Conservation (phyloP, 495 filamentous ascomycete species). For the Baudoinia panamericana region DNA sequence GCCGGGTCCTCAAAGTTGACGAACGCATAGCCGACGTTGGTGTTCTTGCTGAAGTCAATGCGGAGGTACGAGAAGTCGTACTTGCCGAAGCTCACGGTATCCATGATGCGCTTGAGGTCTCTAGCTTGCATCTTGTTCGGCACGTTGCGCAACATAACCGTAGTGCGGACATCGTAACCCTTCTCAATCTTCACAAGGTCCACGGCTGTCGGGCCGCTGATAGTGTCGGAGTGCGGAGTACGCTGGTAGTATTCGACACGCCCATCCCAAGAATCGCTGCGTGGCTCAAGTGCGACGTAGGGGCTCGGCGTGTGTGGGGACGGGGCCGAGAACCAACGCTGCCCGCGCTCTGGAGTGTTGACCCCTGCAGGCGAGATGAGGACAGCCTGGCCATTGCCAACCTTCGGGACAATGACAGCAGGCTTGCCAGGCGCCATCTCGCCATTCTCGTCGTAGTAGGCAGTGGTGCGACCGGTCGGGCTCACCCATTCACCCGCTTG, state of each 20-base stretch:
- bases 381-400: neutral
- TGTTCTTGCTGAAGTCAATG: conserved; percentile 41
- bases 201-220: conserved; percentile 5
- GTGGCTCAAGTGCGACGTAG: neutral
- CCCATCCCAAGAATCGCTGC: conserved; percentile 5
- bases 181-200: conserved; percentile 9
- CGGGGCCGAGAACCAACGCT: conserved; percentile 1
- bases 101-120: conserved; percentile 64
- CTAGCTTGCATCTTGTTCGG: conserved; percentile 70
- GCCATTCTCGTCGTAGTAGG: conserved; percentile 8
- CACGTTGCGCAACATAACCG: conserved; percentile 85
- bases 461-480: conserved; percentile 17
- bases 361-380: no score
- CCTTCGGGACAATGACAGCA: conserved; percentile 1
- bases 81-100: conserved; percentile 61
- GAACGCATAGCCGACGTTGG: conserved; percentile 92
- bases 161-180: conserved; percentile 21
- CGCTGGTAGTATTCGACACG: neutral
- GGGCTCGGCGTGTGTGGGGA: neutral
- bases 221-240: neutral
- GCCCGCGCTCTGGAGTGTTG: neutral
- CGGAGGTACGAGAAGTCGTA: conserved; percentile 95
- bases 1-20: conserved; percentile 82
- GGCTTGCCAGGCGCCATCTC: neutral
- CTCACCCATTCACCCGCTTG: conserved; percentile 3